phyloP scores from a whole-genome alignment of 106 monocot species.

The Gastrodia elata region DNA sequence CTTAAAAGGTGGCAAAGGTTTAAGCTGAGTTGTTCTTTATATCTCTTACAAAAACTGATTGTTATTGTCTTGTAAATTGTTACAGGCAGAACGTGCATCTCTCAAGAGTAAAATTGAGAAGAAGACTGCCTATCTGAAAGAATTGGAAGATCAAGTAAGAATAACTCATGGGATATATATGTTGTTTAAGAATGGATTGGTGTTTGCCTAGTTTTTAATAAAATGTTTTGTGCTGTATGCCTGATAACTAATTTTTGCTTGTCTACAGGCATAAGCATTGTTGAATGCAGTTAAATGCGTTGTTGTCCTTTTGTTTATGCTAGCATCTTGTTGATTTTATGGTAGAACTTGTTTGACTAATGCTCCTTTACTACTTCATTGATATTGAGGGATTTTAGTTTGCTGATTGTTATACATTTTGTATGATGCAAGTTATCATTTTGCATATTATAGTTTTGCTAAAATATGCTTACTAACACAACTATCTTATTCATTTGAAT shows the following conservation, averaged over 20 bases:
- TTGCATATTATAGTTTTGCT: not conserved
- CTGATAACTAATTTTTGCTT: not conserved
- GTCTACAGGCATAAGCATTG: not conserved
- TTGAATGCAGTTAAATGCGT: not conserved
- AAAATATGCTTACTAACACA: not conserved
- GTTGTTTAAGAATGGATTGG: not conserved
- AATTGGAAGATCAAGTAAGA: slow-evolving; percentile 85
- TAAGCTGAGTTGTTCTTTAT: not conserved
- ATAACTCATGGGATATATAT: not conserved
- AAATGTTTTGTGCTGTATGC: not conserved
- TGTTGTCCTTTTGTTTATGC: not conserved
- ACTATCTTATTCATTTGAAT: not conserved
- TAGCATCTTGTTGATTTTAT: not conserved
- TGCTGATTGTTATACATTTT: not conserved
- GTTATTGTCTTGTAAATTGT: not conserved
- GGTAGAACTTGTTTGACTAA: not conserved
- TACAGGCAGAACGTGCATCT: slow-evolving; percentile 54
- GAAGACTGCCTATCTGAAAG: slow-evolving; percentile 71
- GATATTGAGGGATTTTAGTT: not conserved
- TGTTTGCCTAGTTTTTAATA: too few relatives aligned
- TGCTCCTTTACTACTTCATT: not conserved
- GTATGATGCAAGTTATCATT: not conserved
- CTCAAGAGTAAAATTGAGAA: slow-evolving; percentile 62
- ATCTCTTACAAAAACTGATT: not conserved
- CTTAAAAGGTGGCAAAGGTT: not conserved